Percentiles rank a stretch among this genome's conserved stretches.
phyloP scores from a whole-genome alignment of 352 stramenopile species.

The Phytopythium kandeliae region DNA sequence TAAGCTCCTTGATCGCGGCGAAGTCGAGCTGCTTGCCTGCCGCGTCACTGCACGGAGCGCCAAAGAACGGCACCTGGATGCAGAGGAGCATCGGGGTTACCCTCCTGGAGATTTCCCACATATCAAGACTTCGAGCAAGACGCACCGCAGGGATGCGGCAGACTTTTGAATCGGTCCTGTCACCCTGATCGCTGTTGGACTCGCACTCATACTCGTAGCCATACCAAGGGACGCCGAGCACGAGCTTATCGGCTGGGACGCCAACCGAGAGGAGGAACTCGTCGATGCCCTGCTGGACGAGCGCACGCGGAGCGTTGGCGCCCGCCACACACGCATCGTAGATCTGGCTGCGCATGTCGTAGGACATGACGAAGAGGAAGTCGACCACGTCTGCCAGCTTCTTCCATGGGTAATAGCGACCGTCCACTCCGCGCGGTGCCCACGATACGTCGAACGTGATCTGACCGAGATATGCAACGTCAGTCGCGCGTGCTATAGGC shows the following conservation, averaged over 20 bases:
- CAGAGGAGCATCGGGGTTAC: background rate
- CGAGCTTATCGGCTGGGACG: slow-evolving; percentile 66
- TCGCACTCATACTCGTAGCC: slow-evolving; percentile 84
- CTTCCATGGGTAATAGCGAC: slow-evolving; percentile 78
- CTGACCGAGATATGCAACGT: slow-evolving; percentile 13
- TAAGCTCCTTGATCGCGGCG: slow-evolving; percentile 34
- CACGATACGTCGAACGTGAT: slow-evolving; percentile 83
- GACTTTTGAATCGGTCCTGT: slow-evolving; percentile 6
- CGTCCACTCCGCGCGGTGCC: slow-evolving; percentile 71
- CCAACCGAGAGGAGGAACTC: slow-evolving; percentile 66
- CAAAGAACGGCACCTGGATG: slow-evolving; percentile 49
- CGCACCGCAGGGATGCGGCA: slow-evolving; percentile 24
- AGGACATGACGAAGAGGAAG: slow-evolving; percentile 92
- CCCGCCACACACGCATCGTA: slow-evolving; percentile 84
- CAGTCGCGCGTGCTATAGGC: too few species aligned
- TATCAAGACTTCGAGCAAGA: too few species aligned
- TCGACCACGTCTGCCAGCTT: slow-evolving; percentile 60
- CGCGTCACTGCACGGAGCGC: slow-evolving; percentile 72
- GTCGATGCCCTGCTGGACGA: slow-evolving; percentile 67
- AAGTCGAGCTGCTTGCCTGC: slow-evolving; percentile 61
- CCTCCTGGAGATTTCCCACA: background rate
- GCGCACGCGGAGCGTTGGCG: slow-evolving; percentile 76
- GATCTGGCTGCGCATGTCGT: slow-evolving; percentile 91
- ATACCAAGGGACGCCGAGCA: slow-evolving; percentile 91
- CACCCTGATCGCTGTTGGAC: background rate